Conservation (phyloP, 768 basidiomycete genomes). For the Leccinum subtestaceum region DNA sequence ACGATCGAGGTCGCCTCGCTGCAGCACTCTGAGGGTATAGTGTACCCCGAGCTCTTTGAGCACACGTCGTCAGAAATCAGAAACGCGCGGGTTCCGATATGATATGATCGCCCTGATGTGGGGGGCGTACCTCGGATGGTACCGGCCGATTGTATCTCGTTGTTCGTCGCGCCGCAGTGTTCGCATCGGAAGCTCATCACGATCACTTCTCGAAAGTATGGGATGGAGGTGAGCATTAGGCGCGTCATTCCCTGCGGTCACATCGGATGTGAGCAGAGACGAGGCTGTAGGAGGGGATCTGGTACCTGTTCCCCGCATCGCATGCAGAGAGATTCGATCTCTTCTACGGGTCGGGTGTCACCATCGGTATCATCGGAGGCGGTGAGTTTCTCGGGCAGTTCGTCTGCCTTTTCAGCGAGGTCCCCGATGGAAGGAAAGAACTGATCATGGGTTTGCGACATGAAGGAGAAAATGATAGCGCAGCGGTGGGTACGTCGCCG, state of each 20-base stretch:
- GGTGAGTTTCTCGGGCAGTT: constrained; percentile 26
- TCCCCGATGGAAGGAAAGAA: constrained; percentile 61
- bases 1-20: constrained; percentile 78
- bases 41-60: constrained; percentile 71
- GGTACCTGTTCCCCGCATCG: constrained; percentile 82
- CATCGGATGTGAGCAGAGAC: background rate
- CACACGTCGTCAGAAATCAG: background rate
- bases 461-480: constrained; percentile 4
- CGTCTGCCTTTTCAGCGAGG: constrained; percentile 50
- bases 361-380: constrained; percentile 34
- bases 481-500: background rate
- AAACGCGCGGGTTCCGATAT: no score
- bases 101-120: no score
- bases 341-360: constrained; percentile 57
- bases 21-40: constrained; percentile 77
- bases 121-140: constrained; percentile 69
- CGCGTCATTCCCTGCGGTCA: constrained; percentile 78
- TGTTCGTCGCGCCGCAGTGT: constrained; percentile 85
- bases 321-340: constrained; percentile 94
- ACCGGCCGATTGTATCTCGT: constrained; percentile 92
- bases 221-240: constrained; percentile 88
- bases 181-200: constrained; percentile 97
- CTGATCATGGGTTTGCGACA: constrained; percentile 19
- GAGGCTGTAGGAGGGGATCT: constrained; percentile 16
- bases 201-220: constrained; percentile 92